phyloP scores from a whole-genome alignment of 1,284 basidiomycete species.

The Cryptococcus amylolentus region DNA sequence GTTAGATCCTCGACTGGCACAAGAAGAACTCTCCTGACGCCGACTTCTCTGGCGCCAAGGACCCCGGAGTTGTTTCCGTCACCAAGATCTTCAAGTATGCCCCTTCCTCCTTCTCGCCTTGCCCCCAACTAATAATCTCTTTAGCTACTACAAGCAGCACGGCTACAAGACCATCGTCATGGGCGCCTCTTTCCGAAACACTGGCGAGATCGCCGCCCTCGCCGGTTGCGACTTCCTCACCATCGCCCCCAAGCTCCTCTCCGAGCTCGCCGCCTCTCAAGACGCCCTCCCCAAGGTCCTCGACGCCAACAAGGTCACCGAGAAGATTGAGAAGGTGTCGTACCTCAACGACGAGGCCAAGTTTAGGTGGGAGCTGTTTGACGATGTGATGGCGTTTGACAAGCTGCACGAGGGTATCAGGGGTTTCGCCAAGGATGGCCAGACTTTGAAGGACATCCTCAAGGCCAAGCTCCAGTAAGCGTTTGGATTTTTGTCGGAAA shows the following conservation, averaged over 20 bases:
- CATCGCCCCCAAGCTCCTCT: slow-evolving; percentile 84
- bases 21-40: slow-evolving; percentile 75
- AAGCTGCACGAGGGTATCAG: slow-evolving; percentile 94
- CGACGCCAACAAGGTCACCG: slow-evolving; percentile 59
- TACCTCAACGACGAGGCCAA: slow-evolving; percentile 91
- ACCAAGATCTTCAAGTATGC: slow-evolving; percentile 81
- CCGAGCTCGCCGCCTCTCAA: slow-evolving; percentile 81
- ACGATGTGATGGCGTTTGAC: slow-evolving; percentile 92
- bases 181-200: slow-evolving; percentile 98
- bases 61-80: slow-evolving; percentile 96
- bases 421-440: slow-evolving; percentile 94
- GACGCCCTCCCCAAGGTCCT: slow-evolving; percentile 81
- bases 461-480: slow-evolving; percentile 63
- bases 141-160: slow-evolving; percentile 92
- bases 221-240: slow-evolving; percentile 97
- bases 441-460: slow-evolving; percentile 80
- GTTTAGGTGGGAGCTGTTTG: slow-evolving; percentile 89
- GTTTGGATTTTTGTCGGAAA: not conserved
- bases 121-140: not conserved
- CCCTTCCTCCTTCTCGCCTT: not conserved
- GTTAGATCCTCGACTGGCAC: slow-evolving; percentile 90
- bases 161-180: slow-evolving; percentile 99
- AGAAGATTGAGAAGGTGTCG: slow-evolving; percentile 72
- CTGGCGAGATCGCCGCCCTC: slow-evolving; percentile 88
- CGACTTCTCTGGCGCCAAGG: slow-evolving; percentile 74